Evolutionary conservation across 805 yeast genomes (phyloP), one percentile per base, ranked within the genome.

Genomic region (Hemisphaericaspora nanyangensis): DNA sequence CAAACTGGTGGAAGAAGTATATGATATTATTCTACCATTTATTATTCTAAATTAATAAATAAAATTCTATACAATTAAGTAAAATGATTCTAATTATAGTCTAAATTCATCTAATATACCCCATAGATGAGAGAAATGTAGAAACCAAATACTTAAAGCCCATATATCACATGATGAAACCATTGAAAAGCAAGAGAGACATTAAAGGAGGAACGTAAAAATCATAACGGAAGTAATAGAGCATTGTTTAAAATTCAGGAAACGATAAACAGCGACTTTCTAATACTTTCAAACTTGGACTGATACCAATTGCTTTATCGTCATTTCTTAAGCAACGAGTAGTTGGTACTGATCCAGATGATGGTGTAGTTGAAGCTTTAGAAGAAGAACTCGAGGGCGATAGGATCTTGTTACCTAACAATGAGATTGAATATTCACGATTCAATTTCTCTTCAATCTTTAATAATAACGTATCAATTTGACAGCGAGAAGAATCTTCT

Each of bases 371-470:
- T 6, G 25, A 20, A 10, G 25, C 25, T 6, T 6, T 7, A 13
- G 7, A 6, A 12, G 25, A 16, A 13, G 35, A 12, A 6, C 26
- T 15, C 10, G 33, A 19, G 18, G 13, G 15, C 11, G 22, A 17
- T 17, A 24, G 16, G 3, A 15, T 12, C 7, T 38, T 13, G 13
- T 33, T 33, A 1, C 29, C 35, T 12, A 39, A 50, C 40, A 60
- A 51, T 7, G 65, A 56, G 25, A 54, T 38, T 19, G 59, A 50
- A 40, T 49, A 54, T 34, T 58, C 61, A 17, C 47, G 40, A 43
- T 63, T 60, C 45, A 67, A 54, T 43, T 56, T 62, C 29, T 56
- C 66, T 42, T 64, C 69, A 35, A 66, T 64, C 45, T 65, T 63
- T 17, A 57, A 39, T 28, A 68, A 49, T 40, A 61, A 65, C 15